phyloP scores from a whole-genome alignment of 768 basidiomycete species.

The Piloderma croceum region DNA sequence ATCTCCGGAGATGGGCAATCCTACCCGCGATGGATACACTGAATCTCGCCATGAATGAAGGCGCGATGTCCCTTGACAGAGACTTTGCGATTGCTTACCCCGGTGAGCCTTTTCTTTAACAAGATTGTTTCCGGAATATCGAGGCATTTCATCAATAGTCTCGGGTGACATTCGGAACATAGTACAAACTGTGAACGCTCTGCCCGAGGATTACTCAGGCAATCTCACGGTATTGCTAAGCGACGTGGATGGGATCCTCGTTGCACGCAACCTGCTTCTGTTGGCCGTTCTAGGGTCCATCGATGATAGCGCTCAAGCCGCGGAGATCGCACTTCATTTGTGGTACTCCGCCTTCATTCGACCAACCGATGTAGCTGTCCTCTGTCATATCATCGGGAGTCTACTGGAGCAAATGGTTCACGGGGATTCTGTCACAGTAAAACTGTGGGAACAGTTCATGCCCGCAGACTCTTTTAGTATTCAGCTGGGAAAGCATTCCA shows the following conservation, averaged over 20 bases:
- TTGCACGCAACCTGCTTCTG: constrained; percentile 38
- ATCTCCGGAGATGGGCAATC: constrained; percentile 18
- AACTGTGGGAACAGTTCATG: too few relatives aligned
- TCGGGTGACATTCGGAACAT: constrained; percentile 33
- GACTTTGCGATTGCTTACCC: constrained; percentile 33
- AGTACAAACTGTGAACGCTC: constrained; percentile 30
- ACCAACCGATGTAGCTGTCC: constrained; percentile 28
- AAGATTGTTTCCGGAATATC: background rate
- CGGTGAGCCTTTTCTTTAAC: constrained; percentile 14
- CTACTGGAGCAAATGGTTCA: too few relatives aligned
- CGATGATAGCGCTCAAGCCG: too few relatives aligned
- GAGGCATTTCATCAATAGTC: constrained; percentile 13
- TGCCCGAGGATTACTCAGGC: constrained; percentile 32
- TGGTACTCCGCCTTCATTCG: constrained; percentile 39
- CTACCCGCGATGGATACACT: constrained; percentile 31
- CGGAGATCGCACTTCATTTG: constrained; percentile 36
- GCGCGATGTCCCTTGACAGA: constrained; percentile 12
- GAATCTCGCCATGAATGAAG: constrained; percentile 27
- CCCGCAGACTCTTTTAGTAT: too few relatives aligned
- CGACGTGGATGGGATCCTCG: constrained; percentile 30
- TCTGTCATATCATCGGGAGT: constrained; percentile 31
- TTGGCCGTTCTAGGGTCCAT: constrained; percentile 32
- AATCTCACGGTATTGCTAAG: constrained; percentile 37
- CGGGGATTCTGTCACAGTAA: too few relatives aligned
- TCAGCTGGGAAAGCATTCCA: too few relatives aligned